A percentile compares a stretch with the other conserved stretches of the same genome.
phyloP scores from a whole-genome alignment of 176 grass and related monocot species.

The Urochloa ruziziensis region DNA sequence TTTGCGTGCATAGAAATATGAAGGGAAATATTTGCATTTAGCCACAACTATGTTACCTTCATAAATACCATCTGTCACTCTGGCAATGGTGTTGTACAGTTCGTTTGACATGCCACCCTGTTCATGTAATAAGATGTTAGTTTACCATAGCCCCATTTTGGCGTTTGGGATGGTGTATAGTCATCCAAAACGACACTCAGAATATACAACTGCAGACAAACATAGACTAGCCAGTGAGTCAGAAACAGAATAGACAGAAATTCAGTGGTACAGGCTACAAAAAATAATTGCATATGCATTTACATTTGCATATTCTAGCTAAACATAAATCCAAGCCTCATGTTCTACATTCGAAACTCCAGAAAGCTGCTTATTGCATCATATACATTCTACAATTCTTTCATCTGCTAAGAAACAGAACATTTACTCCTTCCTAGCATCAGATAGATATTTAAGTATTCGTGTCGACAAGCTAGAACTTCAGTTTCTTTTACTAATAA shows the following conservation, averaged over 20 bases:
- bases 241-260: background rate
- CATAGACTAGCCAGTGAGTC: constrained; percentile 1
- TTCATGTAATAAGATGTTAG: constrained; percentile 31
- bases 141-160: background rate
- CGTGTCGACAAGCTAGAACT: background rate
- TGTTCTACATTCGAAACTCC: background rate
- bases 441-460: constrained; percentile 5
- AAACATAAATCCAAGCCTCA: background rate
- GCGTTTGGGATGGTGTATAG: background rate
- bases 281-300: background rate
- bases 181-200: background rate
- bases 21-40: constrained; percentile 1
- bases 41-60: constrained; percentile 61
- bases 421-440: background rate
- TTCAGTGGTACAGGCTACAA: background rate
- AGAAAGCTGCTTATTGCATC: background rate
- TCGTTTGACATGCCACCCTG: constrained; percentile 99
- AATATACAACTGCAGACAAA: background rate
- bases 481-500: background rate
- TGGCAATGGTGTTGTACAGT: constrained; percentile 95
- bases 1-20: background rate
- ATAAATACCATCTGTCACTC: constrained; percentile 99
- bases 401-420: background rate
- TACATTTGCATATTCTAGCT: background rate
- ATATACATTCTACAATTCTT: background rate